Conservation (phyloP, 1,139 yeast genomes). For the Trichomonascaceae sp. region DNA sequence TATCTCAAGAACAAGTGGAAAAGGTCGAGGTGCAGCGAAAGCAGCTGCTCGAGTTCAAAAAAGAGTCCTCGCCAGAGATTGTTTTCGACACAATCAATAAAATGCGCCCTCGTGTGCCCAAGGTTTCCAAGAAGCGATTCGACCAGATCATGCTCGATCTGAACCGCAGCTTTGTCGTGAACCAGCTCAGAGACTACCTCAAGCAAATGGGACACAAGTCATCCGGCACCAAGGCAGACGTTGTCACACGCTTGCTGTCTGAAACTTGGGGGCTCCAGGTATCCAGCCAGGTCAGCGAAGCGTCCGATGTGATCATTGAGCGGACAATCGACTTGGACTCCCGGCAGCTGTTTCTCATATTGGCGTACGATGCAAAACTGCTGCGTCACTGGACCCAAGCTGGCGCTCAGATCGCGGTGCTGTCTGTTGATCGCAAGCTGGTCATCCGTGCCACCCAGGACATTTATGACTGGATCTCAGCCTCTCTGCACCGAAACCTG, state of each 20-base stretch:
- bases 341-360: slow-evolving; percentile 37
- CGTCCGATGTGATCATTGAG: slow-evolving; percentile 32
- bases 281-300: slow-evolving; percentile 23
- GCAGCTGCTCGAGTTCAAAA: slow-evolving; percentile 23
- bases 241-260: slow-evolving; percentile 22
- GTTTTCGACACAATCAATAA: slow-evolving; percentile 22
- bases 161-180: slow-evolving; percentile 19
- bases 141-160: slow-evolving; percentile 21
- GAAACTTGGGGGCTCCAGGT: slow-evolving; percentile 31
- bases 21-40: slow-evolving; percentile 17
- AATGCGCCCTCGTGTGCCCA: slow-evolving; percentile 20
- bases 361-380: slow-evolving; percentile 35
- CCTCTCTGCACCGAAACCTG: slow-evolving; percentile 19
- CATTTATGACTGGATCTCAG: slow-evolving; percentile 25
- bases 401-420: slow-evolving; percentile 41
- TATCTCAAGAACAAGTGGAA: slow-evolving; percentile 2
- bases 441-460: slow-evolving; percentile 26
- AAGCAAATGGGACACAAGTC: slow-evolving; percentile 4
- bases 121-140: slow-evolving; percentile 22
- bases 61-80: slow-evolving; percentile 18
- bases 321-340: slow-evolving; percentile 28
- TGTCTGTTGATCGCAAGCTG: slow-evolving; percentile 26
- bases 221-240: slow-evolving; percentile 5
- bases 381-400: slow-evolving; percentile 39
- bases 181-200: slow-evolving; percentile 22